phyloP scores from a whole-genome alignment of 495 filamentous ascomycete genomes.

The Aspergillus panamensis region DNA sequence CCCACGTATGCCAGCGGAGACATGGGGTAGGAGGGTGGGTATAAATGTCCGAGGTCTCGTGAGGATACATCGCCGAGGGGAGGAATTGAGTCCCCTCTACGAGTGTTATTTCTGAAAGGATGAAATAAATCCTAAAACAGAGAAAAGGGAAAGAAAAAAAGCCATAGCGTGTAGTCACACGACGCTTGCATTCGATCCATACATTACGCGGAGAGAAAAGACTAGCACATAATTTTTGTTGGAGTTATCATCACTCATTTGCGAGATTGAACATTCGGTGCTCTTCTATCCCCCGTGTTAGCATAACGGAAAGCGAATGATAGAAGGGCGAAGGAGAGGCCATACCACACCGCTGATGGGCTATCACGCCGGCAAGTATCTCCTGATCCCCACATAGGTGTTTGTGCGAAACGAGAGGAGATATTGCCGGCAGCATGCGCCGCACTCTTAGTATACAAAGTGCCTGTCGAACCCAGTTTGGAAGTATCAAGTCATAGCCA shows the following conservation, averaged over 20 bases:
- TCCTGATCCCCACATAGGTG: conserved; percentile 1
- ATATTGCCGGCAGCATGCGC: conserved; percentile 23
- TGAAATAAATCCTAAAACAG: not conserved
- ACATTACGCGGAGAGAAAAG: conserved; percentile 11
- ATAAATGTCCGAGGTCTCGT: not conserved
- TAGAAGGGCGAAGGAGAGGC: not conserved
- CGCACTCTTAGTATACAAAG: not conserved
- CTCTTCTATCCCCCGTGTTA: conserved; percentile 10
- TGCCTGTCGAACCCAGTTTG: not conserved
- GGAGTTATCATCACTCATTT: conserved; percentile 6
- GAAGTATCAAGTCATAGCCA: not conserved
- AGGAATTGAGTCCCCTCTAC: not conserved
- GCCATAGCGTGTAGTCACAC: conserved; percentile 10
- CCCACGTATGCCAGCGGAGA: not conserved
- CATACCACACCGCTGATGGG: conserved; percentile 32
- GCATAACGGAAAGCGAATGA: not conserved
- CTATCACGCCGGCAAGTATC: conserved; percentile 33
- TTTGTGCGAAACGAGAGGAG: conserved; percentile 9
- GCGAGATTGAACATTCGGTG: conserved; percentile 6
- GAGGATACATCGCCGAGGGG: not conserved
- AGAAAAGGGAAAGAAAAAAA: not conserved
- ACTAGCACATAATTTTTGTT: conserved; percentile 4
- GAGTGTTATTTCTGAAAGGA: not conserved
- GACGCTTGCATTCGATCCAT: conserved; percentile 5
- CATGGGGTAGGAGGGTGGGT: not conserved